Evolutionary conservation across 305 asterid genomes (phyloP).

Genomic region (Solanum hybrid): DNA sequence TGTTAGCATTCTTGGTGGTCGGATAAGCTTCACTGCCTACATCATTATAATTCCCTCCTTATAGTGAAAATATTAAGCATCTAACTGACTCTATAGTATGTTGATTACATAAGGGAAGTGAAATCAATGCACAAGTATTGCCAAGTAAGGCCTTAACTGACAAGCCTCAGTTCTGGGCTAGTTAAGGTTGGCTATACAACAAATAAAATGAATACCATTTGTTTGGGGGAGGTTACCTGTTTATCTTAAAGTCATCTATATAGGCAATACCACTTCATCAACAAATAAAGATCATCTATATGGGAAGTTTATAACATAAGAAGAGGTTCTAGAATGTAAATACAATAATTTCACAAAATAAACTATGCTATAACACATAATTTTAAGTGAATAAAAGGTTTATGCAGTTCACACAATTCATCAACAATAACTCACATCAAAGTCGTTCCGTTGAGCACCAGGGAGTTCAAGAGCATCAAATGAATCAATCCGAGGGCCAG

Average conservation of each 20-base stretch:
- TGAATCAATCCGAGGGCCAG: constrained; percentile 88
- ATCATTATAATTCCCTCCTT: not conserved
- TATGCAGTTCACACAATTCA: not conserved
- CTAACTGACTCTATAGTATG: not conserved
- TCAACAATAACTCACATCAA: not conserved
- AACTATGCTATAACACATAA: not conserved
- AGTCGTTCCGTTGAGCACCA: constrained; percentile 54
- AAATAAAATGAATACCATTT: not conserved
- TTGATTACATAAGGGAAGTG: not conserved
- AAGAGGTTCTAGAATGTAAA: not conserved
- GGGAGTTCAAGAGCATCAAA: constrained; percentile 97
- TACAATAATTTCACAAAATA: not conserved
- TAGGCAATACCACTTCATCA: not conserved
- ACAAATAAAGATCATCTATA: not conserved
- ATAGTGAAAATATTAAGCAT: not conserved
- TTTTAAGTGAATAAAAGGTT: not conserved
- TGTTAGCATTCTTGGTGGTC: not conserved
- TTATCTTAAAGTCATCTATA: not conserved
- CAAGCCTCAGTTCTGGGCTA: not conserved
- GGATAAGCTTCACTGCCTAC: not conserved
- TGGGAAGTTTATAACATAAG: not conserved
- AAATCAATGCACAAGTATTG: not conserved
- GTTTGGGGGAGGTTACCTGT: not conserved
- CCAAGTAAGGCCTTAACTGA: not conserved
- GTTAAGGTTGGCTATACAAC: not conserved